phyloP scores from a whole-genome alignment of 345 rosid species.

The Sonneratia alba region DNA sequence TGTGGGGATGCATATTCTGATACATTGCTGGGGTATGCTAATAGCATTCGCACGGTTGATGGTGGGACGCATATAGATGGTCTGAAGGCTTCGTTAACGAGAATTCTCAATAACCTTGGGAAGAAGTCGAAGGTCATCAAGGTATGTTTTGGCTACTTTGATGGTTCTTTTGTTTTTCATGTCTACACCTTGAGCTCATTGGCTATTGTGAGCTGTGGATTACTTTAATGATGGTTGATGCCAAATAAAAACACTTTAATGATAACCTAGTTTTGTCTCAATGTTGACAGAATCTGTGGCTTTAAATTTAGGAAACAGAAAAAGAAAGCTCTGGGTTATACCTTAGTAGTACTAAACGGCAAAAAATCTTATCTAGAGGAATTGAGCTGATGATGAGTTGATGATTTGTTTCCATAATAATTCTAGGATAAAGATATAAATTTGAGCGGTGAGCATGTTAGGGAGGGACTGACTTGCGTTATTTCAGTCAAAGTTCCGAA shows the following conservation, averaged over 20 bases:
- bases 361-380: neutral
- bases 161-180: neutral
- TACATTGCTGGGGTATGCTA: constrained; percentile 81
- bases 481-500: constrained; percentile 94
- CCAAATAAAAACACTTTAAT: no score
- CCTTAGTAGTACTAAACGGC: neutral
- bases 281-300: neutral
- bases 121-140: constrained; percentile 77
- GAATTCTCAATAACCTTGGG: constrained; percentile 78
- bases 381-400: neutral
- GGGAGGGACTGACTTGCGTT: constrained; percentile 94
- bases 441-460: constrained; percentile 90
- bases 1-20: constrained; percentile 97
- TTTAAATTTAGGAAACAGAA: neutral
- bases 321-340: neutral
- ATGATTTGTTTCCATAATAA: constrained; percentile 9
- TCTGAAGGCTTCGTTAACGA: constrained; percentile 75
- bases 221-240: neutral
- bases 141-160: constrained; percentile 30
- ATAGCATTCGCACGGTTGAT: constrained; percentile 92
- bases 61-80: constrained; percentile 99
- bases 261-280: neutral
- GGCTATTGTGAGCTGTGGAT: neutral
- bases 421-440: constrained; percentile 85
- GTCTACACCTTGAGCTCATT: neutral